Evolutionary conservation across 2,329 filamentous ascomycete species (phyloP).

Genomic region (Neonectria coccinea): DNA sequence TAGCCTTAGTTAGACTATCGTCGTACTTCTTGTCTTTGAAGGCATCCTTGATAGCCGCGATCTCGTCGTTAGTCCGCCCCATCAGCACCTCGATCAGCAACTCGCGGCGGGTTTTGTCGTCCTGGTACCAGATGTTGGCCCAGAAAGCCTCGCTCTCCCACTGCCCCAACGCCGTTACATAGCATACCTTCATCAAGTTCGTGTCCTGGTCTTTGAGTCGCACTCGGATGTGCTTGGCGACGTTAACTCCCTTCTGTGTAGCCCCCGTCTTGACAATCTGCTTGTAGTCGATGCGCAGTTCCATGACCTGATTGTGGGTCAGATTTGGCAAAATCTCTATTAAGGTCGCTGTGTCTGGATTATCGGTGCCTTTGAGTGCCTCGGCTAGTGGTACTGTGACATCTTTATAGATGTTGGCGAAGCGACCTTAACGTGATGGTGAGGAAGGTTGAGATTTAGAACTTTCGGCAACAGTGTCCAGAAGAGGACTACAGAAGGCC

Average conservation of each 20-base stretch:
- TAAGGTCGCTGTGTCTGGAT: slow-evolving; percentile 76
- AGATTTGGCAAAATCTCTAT: slow-evolving; percentile 87
- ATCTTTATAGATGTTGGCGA: slow-evolving; percentile 57
- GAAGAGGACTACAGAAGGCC: too few species aligned
- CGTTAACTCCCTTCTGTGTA: slow-evolving; percentile 81
- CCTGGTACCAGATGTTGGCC: slow-evolving; percentile 98
- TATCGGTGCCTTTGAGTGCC: slow-evolving; percentile 75
- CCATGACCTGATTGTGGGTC: slow-evolving; percentile 87
- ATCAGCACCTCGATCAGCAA: slow-evolving; percentile 93
- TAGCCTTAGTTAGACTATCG: slow-evolving; percentile 83
- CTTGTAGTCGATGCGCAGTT: slow-evolving; percentile 89
- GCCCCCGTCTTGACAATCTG: slow-evolving; percentile 82
- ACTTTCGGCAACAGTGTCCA: too few species aligned
- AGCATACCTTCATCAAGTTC: slow-evolving; percentile 89
- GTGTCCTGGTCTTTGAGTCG: slow-evolving; percentile 78
- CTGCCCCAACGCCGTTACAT: slow-evolving; percentile 86
- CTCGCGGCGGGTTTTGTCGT: slow-evolving; percentile 84
- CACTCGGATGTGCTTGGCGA: slow-evolving; percentile 85
- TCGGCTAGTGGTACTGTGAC: slow-evolving; percentile 82
- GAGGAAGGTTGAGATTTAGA: too few species aligned
- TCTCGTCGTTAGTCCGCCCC: slow-evolving; percentile 87
- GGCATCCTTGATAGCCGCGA: slow-evolving; percentile 84
- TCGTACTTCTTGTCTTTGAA: slow-evolving; percentile 94
- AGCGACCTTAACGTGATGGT: not conserved
- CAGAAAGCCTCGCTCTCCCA: slow-evolving; percentile 98